Base-by-base conservation (phyloP, 2,329 filamentous ascomycete genomes). In the Coccinonectria pachysandricola region DNA sequence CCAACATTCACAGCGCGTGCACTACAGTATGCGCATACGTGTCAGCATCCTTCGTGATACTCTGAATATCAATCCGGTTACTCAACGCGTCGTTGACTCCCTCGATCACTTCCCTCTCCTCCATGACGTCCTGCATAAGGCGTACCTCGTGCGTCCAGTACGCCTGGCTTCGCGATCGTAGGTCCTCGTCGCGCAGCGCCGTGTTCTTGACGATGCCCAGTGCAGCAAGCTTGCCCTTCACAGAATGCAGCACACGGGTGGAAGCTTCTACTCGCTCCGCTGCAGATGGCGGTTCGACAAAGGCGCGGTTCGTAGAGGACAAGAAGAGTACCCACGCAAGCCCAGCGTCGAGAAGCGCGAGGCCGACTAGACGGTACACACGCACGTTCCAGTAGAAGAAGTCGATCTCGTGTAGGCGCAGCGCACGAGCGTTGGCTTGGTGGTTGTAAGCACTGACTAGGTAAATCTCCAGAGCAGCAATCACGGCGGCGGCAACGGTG, bases 61-160 rank as follows among this genome's bases (percentile, higher is more conserved):
- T 58, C 19, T 57, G 53, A 12, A 85, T 68, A 46, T 84, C 67
- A 32, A 84, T 67, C 28, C 75, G 66, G 36, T 67, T 70, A 44
- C 62, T 59, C 39, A 87, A 52, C 8, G 75, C 79, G 48, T 75
- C 69, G 32, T 79, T 76, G 35, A 85, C 69, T 27, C 78, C 72
- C 43, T 78, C 75, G 18, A 83, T 58, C 6, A 87, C 81, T 35
- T 82, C 79, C 35, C 74, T 66, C 36, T 88, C 80, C 60, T 86
- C 80, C 68, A 92, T 79, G 13, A 82, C 74, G 45, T 79, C 74
- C 18, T 68, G 61, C 69, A 81, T 84, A 15, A 84, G 53, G 26
- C 69, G 62, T 6, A 74, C 79, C 59, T 95, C 84, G 22, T 79
- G 77, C 7, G 64, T 60, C 88, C 88, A 96, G 56, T 95, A 95